phyloP scores from a whole-genome alignment of 495 filamentous ascomycete genomes.

The Penicillium bialowiezense region DNA sequence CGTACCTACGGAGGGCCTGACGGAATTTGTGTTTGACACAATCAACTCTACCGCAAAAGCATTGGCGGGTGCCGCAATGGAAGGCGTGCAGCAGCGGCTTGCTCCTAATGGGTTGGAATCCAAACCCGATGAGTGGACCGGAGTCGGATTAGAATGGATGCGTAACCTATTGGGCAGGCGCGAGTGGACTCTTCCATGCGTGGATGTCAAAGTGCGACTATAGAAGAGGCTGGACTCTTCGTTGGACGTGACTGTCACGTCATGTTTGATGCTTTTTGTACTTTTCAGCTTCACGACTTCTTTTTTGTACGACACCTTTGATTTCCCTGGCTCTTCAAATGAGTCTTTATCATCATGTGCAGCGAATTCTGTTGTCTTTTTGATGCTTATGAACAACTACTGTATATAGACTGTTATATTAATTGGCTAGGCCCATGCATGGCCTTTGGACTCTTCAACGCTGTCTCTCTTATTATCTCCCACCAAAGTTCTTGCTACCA shows the following conservation, averaged over 20 bases:
- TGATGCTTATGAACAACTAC: neutral
- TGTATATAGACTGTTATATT: neutral
- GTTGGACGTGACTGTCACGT: too few species aligned
- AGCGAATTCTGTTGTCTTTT: neutral
- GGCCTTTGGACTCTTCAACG: too few species aligned
- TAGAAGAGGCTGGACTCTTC: constrained; percentile 28
- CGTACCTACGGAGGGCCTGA: constrained; percentile 29
- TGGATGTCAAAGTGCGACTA: constrained; percentile 75
- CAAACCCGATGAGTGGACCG: constrained; percentile 62
- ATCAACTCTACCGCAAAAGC: constrained; percentile 68
- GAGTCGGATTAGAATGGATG: constrained; percentile 79
- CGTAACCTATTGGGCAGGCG: constrained; percentile 68
- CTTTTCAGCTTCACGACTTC: neutral
- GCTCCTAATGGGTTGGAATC: constrained; percentile 29
- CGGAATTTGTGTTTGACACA: constrained; percentile 54
- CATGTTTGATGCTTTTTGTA: neutral
- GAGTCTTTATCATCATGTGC: neutral
- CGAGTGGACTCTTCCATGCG: constrained; percentile 80
- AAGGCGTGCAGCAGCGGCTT: constrained; percentile 53
- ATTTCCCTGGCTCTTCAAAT: neutral
- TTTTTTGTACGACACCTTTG: neutral
- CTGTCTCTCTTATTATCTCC: too few species aligned
- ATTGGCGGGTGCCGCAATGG: constrained; percentile 62
- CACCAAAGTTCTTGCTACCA: too few species aligned
- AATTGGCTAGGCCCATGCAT: neutral